Percentiles rank a stretch among this genome's conserved stretches.
phyloP scores from a whole-genome alignment of 1,139 yeast species.

The Debaryomycetaceae sp. region DNA sequence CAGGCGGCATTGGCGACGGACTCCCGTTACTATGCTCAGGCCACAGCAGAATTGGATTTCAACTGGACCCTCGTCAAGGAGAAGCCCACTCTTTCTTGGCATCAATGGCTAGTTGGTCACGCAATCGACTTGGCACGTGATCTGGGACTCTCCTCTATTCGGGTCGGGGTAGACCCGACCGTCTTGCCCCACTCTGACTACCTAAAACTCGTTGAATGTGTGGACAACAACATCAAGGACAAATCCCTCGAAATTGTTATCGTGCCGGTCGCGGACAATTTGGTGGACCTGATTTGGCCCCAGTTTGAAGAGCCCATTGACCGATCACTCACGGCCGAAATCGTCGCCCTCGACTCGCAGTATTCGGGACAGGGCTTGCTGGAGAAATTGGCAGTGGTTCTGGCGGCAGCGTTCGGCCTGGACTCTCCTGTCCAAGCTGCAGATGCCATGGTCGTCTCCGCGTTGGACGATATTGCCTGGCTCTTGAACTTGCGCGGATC shows the following conservation, averaged over 20 bases:
- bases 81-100: conserved; percentile 72
- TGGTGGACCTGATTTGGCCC: conserved; percentile 71
- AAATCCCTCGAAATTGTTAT: conserved; percentile 39
- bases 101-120: conserved; percentile 66
- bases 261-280: conserved; percentile 55
- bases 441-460: conserved; percentile 46
- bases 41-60: conserved; percentile 74
- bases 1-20: conserved; percentile 83
- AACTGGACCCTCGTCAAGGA: conserved; percentile 77
- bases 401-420: conserved; percentile 24
- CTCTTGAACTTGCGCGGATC: conserved; percentile 75
- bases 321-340: conserved; percentile 25
- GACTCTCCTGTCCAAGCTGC: conserved; percentile 27
- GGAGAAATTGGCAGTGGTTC: conserved; percentile 36
- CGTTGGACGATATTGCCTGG: conserved; percentile 93
- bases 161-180: conserved; percentile 48
- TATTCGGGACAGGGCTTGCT: conserved; percentile 39
- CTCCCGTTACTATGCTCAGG: conserved; percentile 91
- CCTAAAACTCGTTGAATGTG: conserved; percentile 15
- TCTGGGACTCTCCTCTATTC: conserved; percentile 24
- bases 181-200: conserved; percentile 42
- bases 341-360: conserved; percentile 33
- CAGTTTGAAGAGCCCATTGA: conserved; percentile 39
- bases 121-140: conserved; percentile 43
- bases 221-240: conserved; percentile 12